Conservation (phyloP, 2,329 filamentous ascomycete genomes). For the Fusarium globosum region DNA sequence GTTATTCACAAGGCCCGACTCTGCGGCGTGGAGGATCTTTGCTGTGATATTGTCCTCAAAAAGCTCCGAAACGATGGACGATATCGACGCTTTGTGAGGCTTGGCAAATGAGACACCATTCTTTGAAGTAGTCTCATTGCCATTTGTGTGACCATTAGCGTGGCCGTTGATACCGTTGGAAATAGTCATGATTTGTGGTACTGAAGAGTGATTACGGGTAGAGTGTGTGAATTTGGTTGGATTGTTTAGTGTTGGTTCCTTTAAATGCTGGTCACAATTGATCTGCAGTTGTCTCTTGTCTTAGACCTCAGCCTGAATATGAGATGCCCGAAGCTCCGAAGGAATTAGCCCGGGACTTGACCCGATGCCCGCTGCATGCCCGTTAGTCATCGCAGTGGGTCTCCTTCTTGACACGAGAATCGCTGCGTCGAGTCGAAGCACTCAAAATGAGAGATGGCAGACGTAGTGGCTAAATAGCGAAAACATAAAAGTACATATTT, state of each 20-base stretch:
- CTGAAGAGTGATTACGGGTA: not conserved
- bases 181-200: not conserved
- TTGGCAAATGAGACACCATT: not conserved
- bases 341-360: not conserved
- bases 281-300: not conserved
- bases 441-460: not conserved
- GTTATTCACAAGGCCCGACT: constrained; percentile 22
- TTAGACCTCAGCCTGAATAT: not conserved
- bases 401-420: not conserved
- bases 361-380: constrained; percentile 1
- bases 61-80: constrained; percentile 2
- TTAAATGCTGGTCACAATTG: constrained; percentile 3
- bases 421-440: not conserved
- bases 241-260: not conserved
- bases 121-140: not conserved
- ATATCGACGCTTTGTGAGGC: not conserved
- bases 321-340: not conserved
- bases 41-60: constrained; percentile 39
- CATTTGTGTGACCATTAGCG: constrained; percentile 2
- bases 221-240: too few species aligned
- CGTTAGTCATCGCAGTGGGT: not conserved
- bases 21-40: constrained; percentile 31
- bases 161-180: constrained; percentile 1
- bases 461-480: rapidly evolving
- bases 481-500: too few species aligned